These are phyloP conservation scores for Solanum phureja DNA, from an alignment of 257 asterid species.

Conservation along the genomic window DNA sequence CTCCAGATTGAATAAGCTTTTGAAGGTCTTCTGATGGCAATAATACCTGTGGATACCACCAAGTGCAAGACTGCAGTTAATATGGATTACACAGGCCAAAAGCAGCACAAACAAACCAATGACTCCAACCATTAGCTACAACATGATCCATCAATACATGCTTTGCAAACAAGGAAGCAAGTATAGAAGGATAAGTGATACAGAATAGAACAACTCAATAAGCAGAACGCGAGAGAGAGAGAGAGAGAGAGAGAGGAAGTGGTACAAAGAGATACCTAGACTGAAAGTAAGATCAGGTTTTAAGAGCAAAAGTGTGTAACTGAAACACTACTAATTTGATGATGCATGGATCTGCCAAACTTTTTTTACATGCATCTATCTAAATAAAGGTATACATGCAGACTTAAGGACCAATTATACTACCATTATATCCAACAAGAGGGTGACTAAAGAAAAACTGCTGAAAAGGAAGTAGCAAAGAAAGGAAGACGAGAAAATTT, in stretches of 20 bases:
- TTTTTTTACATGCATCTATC: background rate
- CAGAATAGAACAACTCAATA: background rate
- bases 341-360: background rate
- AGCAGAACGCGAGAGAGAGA: background rate
- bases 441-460: background rate
- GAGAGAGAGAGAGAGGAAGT: background rate
- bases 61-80: background rate
- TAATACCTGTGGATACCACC: constrained; percentile 29
- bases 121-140: background rate
- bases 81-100: background rate
- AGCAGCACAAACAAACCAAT: background rate
- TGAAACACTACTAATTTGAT: background rate
- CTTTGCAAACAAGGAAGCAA: background rate
- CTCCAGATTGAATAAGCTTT: constrained; percentile 29
- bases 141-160: background rate
- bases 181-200: background rate
- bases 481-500: background rate
- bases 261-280: background rate
- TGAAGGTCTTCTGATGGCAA: constrained; percentile 66
- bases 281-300: background rate
- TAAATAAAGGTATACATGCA: background rate
- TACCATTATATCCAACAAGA: background rate
- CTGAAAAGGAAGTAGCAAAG: background rate
- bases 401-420: background rate
- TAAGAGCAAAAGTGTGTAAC: background rate